These are phyloP conservation scores for Lasiosphaeria ovina DNA, from an alignment of 495 filamentous ascomycete species.

Conservation along the genomic window DNA sequence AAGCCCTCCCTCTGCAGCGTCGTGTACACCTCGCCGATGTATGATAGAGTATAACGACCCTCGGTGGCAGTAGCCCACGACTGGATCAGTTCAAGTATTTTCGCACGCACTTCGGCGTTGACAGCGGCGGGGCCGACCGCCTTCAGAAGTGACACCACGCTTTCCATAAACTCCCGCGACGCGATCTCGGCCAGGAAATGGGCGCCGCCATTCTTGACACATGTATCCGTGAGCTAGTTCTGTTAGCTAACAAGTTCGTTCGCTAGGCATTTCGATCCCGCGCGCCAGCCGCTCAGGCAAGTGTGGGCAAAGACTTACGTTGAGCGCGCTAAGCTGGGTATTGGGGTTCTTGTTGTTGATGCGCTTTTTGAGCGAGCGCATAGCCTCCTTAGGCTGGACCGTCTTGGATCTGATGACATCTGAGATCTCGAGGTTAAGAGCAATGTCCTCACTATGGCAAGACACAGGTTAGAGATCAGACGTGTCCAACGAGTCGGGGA, in stretches of 20 bases:
- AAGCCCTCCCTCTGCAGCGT: slow-evolving; percentile 80
- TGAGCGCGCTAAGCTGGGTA: slow-evolving; percentile 86
- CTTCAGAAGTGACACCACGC: slow-evolving; percentile 84
- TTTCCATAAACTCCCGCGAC: slow-evolving; percentile 97
- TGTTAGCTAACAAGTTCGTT: slow-evolving; percentile 16
- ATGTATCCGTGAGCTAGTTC: slow-evolving; percentile 81
- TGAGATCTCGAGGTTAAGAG: slow-evolving; percentile 94
- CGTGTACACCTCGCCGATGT: slow-evolving; percentile 83
- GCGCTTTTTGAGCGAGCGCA: slow-evolving; percentile 89
- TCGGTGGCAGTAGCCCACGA: slow-evolving; percentile 90
- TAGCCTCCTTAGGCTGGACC: slow-evolving; percentile 93
- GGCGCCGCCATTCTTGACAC: slow-evolving; percentile 96
- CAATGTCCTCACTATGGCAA: slow-evolving; percentile 81
- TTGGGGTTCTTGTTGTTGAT: slow-evolving; percentile 97
- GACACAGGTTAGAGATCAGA: slow-evolving; percentile 17
- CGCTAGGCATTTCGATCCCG: slow-evolving; percentile 4
- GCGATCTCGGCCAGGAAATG: slow-evolving; percentile 95
- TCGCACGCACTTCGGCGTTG: slow-evolving; percentile 80
- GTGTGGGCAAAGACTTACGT: slow-evolving; percentile 51
- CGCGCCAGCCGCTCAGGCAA: not conserved
- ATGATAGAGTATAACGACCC: slow-evolving; percentile 76
- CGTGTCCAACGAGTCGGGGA: not conserved
- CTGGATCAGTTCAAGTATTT: slow-evolving; percentile 91
- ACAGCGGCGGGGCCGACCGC: slow-evolving; percentile 69
- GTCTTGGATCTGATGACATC: slow-evolving; percentile 95